Evolutionary conservation across 2,329 filamentous ascomycete species (phyloP).

Genomic region (Talaromyces pinophilus): DNA sequence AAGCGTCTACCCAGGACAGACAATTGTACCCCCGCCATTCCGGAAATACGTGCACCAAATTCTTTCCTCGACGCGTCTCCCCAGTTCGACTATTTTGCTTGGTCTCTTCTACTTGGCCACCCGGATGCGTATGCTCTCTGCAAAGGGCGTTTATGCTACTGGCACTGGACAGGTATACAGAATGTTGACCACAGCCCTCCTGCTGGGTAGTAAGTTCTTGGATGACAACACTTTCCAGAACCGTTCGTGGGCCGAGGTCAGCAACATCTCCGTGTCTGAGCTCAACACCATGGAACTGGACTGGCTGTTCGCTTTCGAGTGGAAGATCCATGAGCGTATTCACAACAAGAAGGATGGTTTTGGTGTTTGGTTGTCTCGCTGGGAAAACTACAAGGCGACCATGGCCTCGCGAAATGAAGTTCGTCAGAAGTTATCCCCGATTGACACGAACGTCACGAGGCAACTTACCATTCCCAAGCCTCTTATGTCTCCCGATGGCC

Average conservation of each 20-base stretch:
- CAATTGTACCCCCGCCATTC: conserved; percentile 71
- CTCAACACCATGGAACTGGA: conserved; percentile 84
- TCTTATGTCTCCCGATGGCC: conserved; percentile 50
- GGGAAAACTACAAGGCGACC: conserved; percentile 63
- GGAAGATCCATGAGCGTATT: conserved; percentile 83
- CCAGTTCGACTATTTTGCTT: conserved; percentile 85
- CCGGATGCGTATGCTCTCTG: conserved; percentile 73
- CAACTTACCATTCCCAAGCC: conserved; percentile 53
- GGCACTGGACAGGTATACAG: conserved; percentile 76
- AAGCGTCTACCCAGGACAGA: conserved; percentile 63
- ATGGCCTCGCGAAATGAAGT: conserved; percentile 50
- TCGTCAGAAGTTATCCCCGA: conserved; percentile 58
- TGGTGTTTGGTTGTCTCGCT: conserved; percentile 64
- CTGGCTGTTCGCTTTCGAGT: conserved; percentile 81
- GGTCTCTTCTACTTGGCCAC: conserved; percentile 87
- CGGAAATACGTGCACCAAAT: conserved; percentile 92
- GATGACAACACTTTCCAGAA: conserved; percentile 99
- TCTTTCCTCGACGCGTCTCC: conserved; percentile 82
- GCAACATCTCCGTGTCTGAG: conserved; percentile 79
- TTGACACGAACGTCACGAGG: conserved; percentile 65
- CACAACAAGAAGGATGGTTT: conserved; percentile 71
- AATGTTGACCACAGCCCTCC: conserved; percentile 78
- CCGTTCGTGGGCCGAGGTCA: conserved; percentile 93
- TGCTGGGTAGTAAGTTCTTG: conserved; percentile 91
- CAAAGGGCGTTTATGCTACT: conserved; percentile 55